These are phyloP conservation scores for Mucor circinelloides DNA, from an alignment of 371 early-diverging fungal genomes.

Conservation along the genomic window DNA sequence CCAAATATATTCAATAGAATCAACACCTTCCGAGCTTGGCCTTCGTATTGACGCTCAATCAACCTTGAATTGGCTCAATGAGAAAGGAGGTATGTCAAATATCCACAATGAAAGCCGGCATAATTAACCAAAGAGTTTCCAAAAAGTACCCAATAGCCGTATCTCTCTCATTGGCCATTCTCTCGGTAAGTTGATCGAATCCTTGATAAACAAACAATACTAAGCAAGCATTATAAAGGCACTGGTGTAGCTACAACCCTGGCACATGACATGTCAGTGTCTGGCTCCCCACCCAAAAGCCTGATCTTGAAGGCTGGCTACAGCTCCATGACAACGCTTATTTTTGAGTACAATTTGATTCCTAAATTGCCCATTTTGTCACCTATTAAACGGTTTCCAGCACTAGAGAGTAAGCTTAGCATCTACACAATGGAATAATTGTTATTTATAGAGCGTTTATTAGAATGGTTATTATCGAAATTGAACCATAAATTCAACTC, in stretches of 20 bases:
- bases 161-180: constrained; percentile 51
- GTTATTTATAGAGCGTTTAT: not conserved
- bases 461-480: constrained; percentile 39
- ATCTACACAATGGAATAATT: not conserved
- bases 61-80: constrained; percentile 36
- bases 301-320: constrained; percentile 50
- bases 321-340: constrained; percentile 39
- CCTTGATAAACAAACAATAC: not conserved
- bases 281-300: constrained; percentile 39
- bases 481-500: constrained; percentile 45
- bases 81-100: constrained; percentile 31
- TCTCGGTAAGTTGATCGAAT: constrained; percentile 30
- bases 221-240: constrained; percentile 18
- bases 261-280: constrained; percentile 40
- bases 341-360: constrained; percentile 46
- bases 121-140: not conserved
- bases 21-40: constrained; percentile 46
- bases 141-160: constrained; percentile 31
- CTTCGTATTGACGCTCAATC: constrained; percentile 40
- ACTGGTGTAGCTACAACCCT: constrained; percentile 48
- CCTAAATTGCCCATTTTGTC: constrained; percentile 37
- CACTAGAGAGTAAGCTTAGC: constrained; percentile 32
- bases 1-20: constrained; percentile 23
- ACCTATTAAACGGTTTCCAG: constrained; percentile 34
- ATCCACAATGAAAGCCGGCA: not conserved